Conservation (phyloP, 2,329 filamentous ascomycete species). For the Ophiostoma populinum region DNA sequence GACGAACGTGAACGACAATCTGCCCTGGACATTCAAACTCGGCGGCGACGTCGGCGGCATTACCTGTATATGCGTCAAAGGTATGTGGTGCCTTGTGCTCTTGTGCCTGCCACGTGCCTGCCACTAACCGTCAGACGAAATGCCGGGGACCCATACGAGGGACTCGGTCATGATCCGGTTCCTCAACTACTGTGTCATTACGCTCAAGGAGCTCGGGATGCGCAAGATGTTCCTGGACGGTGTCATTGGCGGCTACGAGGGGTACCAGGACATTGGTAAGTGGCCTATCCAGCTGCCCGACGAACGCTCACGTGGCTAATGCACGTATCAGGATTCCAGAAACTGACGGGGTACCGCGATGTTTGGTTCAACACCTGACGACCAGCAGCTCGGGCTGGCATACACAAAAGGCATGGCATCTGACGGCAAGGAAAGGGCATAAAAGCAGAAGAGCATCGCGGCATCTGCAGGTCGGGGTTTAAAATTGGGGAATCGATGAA, state of each 20-base stretch:
- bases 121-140: slow-evolving; percentile 21
- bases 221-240: slow-evolving; percentile 37
- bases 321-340: slow-evolving; percentile 1
- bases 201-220: slow-evolving; percentile 32
- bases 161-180: slow-evolving; percentile 35
- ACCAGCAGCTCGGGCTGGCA: too few relatives aligned
- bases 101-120: too few relatives aligned
- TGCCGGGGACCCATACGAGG: slow-evolving; percentile 24
- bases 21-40: slow-evolving; percentile 37
- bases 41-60: slow-evolving; percentile 36
- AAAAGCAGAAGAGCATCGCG: too few relatives aligned
- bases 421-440: too few relatives aligned
- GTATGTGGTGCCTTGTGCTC: slow-evolving; percentile 20
- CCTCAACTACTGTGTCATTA: slow-evolving; percentile 32
- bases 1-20: slow-evolving; percentile 28
- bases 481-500: too few relatives aligned
- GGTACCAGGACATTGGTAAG: slow-evolving; percentile 35
- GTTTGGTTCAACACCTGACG: too few relatives aligned
- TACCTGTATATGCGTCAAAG: slow-evolving; percentile 41
- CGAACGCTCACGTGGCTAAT: too few relatives aligned
- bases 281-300: too few relatives aligned
- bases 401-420: too few relatives aligned
- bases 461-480: too few relatives aligned
- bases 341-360: too few relatives aligned
- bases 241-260: slow-evolving; percentile 30